Percentiles rank a stretch among this genome's conserved stretches.
Evolutionary conservation across 345 rosid genomes (phyloP).

Genomic region (Citrus unshiu): DNA sequence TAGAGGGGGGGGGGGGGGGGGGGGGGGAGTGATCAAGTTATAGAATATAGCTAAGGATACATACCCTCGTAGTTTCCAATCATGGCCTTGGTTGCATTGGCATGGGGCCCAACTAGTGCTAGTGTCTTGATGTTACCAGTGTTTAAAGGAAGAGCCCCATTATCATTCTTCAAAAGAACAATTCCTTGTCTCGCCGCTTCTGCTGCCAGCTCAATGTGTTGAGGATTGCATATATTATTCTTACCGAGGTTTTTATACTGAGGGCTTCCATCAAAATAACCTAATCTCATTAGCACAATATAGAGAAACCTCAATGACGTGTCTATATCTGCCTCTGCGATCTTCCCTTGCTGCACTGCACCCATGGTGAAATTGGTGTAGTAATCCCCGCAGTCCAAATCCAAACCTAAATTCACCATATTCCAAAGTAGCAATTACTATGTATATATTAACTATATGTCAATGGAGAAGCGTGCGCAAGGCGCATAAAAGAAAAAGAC

Average conservation of each 20-base stretch:
- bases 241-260: conserved; percentile 28
- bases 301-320: conserved; percentile 25
- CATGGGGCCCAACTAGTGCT: conserved; percentile 50
- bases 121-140: conserved; percentile 13
- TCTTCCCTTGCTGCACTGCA: conserved; percentile 42
- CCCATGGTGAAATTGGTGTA: conserved; percentile 24
- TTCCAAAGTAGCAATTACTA: too few relatives aligned
- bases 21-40: rapidly evolving
- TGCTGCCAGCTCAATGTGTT: conserved; percentile 39
- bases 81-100: conserved; percentile 46
- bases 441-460: too few relatives aligned
- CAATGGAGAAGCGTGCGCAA: too few relatives aligned
- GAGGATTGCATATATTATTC: conserved; percentile 28
- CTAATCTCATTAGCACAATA: conserved; percentile 58
- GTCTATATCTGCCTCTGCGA: conserved; percentile 29
- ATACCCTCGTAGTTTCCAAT: conserved; percentile 59
- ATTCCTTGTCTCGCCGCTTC: conserved; percentile 60
- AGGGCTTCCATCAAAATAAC: conserved; percentile 54
- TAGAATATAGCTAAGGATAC: too few relatives aligned
- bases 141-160: conserved; percentile 30
- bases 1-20: too few relatives aligned
- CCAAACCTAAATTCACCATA: conserved; percentile 32
- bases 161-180: conserved; percentile 49
- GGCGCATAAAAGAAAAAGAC: too few relatives aligned
- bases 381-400: conserved; percentile 61